Base-by-base conservation (phyloP, 805 yeast genomes). In the Ogataea henricii region DNA sequence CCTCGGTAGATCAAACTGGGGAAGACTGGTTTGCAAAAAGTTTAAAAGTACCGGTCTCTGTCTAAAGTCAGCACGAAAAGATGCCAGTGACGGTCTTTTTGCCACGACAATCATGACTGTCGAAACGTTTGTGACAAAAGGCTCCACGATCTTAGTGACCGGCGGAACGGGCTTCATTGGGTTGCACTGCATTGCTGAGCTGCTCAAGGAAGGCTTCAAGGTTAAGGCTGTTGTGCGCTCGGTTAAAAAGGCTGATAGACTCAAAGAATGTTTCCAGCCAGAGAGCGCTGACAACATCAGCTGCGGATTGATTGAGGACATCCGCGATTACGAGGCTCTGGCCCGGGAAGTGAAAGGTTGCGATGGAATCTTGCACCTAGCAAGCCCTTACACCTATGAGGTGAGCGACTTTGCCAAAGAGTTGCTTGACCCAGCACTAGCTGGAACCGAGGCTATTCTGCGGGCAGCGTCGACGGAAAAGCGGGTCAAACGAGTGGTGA, bases 361-460 rank as follows among this genome's bases (percentile, higher is more conserved):
- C 47, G 68, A 68, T 10, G 78, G 74, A 27, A 81, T 83, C 42
- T 55, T 82, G 35, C 88, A 82, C 62, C 73, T 83, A 8, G 87
- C 88, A 2, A 76, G 85, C 12, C 86, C 87, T 12, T 76, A 77
- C 59, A 67, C 72, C 22, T 76, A 72, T 59, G 69, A 73, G 9
- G 64, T 70, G 17, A 63, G 69, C 12, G 67, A 74, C 29, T 60
- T 56, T 26, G 83, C 75, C 48, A 73, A 74, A 42, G 83, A 78
- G 17, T 66, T 82, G 45, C 64, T 81, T 48, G 68, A 62, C 20
- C 87, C 88, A 3, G 85, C 87, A 1, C 65, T 79, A 4, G 60
- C 71, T 16, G 86, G 85, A 27, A 81, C 85, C 21, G 67, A 66
- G 49, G 72, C 77, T 54, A 74, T 81, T n/a, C 62, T 83, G 43